Conservation (phyloP, 129 eudicot species). For the Centella asiatica region DNA sequence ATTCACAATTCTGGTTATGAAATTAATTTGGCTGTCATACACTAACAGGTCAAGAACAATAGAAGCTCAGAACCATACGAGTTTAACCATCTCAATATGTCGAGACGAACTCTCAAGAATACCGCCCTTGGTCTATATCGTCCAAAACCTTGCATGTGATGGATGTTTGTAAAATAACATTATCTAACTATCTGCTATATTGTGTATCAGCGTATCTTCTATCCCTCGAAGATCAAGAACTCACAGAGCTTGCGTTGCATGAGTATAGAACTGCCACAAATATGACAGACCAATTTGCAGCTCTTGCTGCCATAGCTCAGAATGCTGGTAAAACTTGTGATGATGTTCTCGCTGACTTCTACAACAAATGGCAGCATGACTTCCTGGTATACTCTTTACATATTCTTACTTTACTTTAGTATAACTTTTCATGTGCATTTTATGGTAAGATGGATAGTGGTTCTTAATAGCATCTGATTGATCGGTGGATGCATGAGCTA, state of each 20-base stretch:
- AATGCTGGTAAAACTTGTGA: conserved; percentile 65
- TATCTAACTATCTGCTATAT: conserved; percentile 8
- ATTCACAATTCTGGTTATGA: neutral
- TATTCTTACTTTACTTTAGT: no score
- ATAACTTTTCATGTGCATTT: no score
- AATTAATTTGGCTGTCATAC: conserved; percentile 2
- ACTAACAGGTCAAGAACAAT: conserved; percentile 64
- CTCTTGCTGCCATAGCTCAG: conserved; percentile 75
- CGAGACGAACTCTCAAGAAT: conserved; percentile 84
- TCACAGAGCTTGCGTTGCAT: conserved; percentile 61
- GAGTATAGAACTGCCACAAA: conserved; percentile 83
- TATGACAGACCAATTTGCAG: conserved; percentile 88
- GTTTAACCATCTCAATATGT: conserved; percentile 63
- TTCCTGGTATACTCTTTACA: no score
- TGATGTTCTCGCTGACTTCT: conserved; percentile 80
- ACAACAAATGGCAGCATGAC: conserved; percentile 78
- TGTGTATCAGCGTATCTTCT: conserved; percentile 65
- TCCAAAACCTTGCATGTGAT: neutral
- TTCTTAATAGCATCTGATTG: no score
- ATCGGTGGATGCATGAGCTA: no score
- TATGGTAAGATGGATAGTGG: no score
- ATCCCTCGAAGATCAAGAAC: conserved; percentile 55
- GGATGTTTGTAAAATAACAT: neutral
- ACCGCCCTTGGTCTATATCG: conserved; percentile 46
- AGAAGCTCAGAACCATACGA: conserved; percentile 51